Evolutionary conservation across 2,329 filamentous ascomycete species (phyloP).

Genomic region (Raffaelea albimanens): DNA sequence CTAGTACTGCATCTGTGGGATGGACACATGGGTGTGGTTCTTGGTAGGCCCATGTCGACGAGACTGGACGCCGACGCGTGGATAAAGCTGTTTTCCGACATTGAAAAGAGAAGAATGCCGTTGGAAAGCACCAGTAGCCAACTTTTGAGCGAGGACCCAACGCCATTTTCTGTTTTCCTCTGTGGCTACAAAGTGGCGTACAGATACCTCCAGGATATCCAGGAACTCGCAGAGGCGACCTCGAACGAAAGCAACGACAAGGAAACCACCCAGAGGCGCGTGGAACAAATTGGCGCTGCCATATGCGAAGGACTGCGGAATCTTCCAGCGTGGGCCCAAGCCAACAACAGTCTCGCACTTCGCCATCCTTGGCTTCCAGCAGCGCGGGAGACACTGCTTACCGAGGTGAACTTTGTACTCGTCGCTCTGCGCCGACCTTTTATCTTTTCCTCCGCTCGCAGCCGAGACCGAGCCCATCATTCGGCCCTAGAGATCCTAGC

Average conservation of each 20-base stretch:
- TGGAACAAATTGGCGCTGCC: too few species aligned
- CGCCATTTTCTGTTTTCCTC: neutral
- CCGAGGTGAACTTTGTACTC: conserved; percentile 1
- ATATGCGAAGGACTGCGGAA: too few species aligned
- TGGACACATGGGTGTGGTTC: conserved; percentile 2
- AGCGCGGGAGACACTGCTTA: neutral
- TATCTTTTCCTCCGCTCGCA: neutral
- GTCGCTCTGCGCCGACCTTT: neutral
- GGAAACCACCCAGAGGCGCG: too few species aligned
- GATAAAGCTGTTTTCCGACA: neutral
- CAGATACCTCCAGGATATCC: conserved; percentile 1
- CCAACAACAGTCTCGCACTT: neutral
- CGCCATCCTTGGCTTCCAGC: neutral
- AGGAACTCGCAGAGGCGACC: neutral
- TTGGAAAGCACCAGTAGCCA: too few species aligned
- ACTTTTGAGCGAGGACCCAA: neutral
- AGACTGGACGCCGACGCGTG: neutral
- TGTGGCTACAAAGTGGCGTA: neutral
- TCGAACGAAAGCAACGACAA: neutral
- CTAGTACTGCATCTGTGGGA: conserved; percentile 2
- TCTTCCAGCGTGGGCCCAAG: neutral
- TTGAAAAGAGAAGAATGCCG: too few species aligned
- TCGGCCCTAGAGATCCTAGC: neutral
- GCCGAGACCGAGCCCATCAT: neutral
- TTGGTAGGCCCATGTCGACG: neutral